Percentiles rank a stretch among this genome's conserved stretches.
These are phyloP conservation scores for Xylariaceae sp. DNA, from an alignment of 2,329 filamentous ascomycete genomes.

Conservation along the genomic window DNA sequence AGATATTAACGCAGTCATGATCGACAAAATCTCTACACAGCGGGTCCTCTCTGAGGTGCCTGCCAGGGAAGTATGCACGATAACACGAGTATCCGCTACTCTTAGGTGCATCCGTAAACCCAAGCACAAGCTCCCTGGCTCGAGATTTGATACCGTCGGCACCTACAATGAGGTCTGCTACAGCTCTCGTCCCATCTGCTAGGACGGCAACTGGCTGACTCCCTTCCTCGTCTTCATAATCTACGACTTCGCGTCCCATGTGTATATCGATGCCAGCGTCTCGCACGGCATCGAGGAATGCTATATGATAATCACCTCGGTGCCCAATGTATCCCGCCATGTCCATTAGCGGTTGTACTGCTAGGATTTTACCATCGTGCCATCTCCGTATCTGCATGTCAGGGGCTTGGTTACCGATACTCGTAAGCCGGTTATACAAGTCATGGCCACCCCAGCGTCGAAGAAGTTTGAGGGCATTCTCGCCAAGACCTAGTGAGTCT, in stretches of 20 bases:
- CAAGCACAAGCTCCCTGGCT: conserved; percentile 56
- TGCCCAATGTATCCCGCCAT: conserved; percentile 56
- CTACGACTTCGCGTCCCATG: conserved; percentile 48
- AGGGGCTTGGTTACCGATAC: conserved; percentile 53
- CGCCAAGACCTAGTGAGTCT: conserved; percentile 52
- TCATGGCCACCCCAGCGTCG: conserved; percentile 49
- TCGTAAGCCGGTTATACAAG: conserved; percentile 46
- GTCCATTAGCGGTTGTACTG: conserved; percentile 55
- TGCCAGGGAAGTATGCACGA: conserved; percentile 52
- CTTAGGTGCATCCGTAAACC: conserved; percentile 58
- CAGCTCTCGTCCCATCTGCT: conserved; percentile 44
- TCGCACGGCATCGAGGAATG: conserved; percentile 47
- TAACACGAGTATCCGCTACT: conserved; percentile 60
- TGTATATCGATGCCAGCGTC: conserved; percentile 48
- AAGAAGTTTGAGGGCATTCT: conserved; percentile 54
- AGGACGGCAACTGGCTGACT: conserved; percentile 40
- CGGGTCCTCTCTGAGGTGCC: conserved; percentile 43
- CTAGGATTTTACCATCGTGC: conserved; percentile 53
- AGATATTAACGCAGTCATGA: conserved; percentile 53
- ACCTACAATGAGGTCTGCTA: conserved; percentile 56
- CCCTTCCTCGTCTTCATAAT: conserved; percentile 44
- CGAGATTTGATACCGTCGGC: conserved; percentile 58
- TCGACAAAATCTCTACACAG: conserved; percentile 48
- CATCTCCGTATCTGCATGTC: conserved; percentile 56
- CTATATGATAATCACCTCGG: conserved; percentile 51